Percentiles rank a stretch among this genome's conserved stretches.
phyloP scores from a whole-genome alignment of 1,284 basidiomycete species.

The Uromyces viciae-fabae region DNA sequence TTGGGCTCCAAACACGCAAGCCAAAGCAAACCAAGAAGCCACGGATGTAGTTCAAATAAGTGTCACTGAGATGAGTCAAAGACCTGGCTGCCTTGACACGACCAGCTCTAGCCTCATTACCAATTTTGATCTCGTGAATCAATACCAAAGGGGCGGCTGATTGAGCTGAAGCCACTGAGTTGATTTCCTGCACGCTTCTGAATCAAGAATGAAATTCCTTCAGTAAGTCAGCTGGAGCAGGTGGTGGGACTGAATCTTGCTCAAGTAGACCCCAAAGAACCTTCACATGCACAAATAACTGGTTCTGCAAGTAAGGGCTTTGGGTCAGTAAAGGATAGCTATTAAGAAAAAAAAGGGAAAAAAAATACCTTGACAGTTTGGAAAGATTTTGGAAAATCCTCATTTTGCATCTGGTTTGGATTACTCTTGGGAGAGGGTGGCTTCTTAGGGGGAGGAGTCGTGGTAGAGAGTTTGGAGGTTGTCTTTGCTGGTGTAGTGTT shows the following conservation, averaged over 20 bases:
- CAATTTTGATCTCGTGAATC: not conserved
- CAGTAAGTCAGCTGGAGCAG: not conserved
- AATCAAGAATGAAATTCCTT: not conserved
- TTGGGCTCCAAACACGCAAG: constrained; percentile 9
- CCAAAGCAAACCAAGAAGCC: constrained; percentile 16
- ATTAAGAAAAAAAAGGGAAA: too few species aligned
- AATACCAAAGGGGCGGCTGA: not conserved
- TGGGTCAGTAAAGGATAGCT: too few species aligned
- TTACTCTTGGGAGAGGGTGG: too few species aligned
- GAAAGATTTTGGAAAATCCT: too few species aligned
- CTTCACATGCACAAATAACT: not conserved
- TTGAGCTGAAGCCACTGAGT: not conserved
- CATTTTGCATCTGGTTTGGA: too few species aligned
- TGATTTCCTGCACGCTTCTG: not conserved
- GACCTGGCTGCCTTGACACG: not conserved
- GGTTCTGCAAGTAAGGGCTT: too few species aligned
- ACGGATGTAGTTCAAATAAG: not conserved
- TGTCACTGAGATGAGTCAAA: not conserved
- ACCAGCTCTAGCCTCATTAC: not conserved
- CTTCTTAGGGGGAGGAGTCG: too few species aligned
- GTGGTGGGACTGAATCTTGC: not conserved
- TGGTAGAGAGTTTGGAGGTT: too few species aligned
- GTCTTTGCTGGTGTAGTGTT: too few species aligned
- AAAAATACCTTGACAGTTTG: too few species aligned
- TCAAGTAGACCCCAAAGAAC: constrained; percentile 6